A percentile compares a stretch with the other conserved stretches of the same genome.
Evolutionary conservation across 176 grass and related monocot genomes (phyloP).

Genomic region (Cymbopogon citratus): DNA sequence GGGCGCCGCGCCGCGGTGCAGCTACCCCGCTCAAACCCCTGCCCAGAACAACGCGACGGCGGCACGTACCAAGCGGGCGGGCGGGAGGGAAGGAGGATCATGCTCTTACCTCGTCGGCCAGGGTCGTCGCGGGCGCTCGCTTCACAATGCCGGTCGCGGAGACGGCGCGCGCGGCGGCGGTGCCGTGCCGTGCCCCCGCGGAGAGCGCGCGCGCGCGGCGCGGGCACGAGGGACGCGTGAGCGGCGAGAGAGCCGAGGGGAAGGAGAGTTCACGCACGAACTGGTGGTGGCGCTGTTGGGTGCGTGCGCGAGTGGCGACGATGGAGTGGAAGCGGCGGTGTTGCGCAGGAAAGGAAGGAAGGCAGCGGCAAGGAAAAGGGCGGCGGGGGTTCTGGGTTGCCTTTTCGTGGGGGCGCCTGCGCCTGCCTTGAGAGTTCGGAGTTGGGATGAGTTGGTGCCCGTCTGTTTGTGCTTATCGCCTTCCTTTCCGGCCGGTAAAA

Average conservation of each 20-base stretch:
- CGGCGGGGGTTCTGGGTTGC: not conserved
- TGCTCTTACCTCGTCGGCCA: not conserved
- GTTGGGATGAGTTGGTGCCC: not conserved
- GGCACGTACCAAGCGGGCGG: not conserved
- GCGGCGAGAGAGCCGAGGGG: not conserved
- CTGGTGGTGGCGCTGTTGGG: not conserved
- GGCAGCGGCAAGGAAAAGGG: not conserved
- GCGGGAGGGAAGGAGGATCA: not conserved
- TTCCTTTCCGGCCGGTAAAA: not conserved
- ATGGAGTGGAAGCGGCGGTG: not conserved
- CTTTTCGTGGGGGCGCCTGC: not conserved
- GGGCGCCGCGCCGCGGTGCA: not conserved
- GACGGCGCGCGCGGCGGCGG: no score
- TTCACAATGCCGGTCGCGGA: not conserved
- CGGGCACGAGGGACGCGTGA: conserved; percentile 39
- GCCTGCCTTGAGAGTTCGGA: no score
- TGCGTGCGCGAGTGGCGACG: not conserved
- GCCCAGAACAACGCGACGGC: not conserved
- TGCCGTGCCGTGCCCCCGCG: conserved; percentile 4
- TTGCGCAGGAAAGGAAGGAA: not conserved
- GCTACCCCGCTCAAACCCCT: not conserved
- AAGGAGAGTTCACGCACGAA: conserved; percentile 2
- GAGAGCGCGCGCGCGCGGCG: not conserved
- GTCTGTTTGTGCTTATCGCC: conserved; percentile 4
- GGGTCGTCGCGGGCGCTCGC: not conserved